These are phyloP conservation scores for Beauveria varroae DNA, from an alignment of 2,329 filamentous ascomycete species.

Conservation along the genomic window DNA sequence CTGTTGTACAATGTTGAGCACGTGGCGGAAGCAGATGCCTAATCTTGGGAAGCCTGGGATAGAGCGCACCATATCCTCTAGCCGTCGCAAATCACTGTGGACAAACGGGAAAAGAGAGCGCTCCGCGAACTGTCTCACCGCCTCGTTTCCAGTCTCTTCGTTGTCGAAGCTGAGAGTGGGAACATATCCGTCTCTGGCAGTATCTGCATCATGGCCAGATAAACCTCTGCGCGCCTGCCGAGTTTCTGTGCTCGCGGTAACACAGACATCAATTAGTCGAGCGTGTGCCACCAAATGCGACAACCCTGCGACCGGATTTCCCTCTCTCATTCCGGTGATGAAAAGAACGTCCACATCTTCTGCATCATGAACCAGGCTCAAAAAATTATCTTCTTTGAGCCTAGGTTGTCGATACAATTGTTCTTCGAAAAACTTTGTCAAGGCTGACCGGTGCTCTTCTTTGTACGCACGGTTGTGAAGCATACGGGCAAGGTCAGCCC, in stretches of 20 bases:
- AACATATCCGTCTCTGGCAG: not conserved
- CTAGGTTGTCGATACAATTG: slow-evolving; percentile 34
- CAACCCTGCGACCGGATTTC: slow-evolving; percentile 45
- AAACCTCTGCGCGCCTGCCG: not conserved
- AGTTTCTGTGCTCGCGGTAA: not conserved
- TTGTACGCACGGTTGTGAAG: slow-evolving; percentile 51
- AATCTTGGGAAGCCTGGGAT: slow-evolving; percentile 42
- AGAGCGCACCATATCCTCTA: slow-evolving; percentile 42
- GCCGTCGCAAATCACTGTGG: slow-evolving; percentile 34
- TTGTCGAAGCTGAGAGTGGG: slow-evolving; percentile 38
- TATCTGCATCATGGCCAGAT: not conserved
- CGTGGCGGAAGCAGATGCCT: slow-evolving; percentile 48
- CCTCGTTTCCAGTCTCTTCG: slow-evolving; percentile 31
- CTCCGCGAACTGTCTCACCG: slow-evolving; percentile 17
- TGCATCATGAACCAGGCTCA: slow-evolving; percentile 33
- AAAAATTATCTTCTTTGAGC: slow-evolving; percentile 31
- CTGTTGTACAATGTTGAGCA: slow-evolving; percentile 48
- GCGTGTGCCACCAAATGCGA: slow-evolving; percentile 46
- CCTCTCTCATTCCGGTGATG: slow-evolving; percentile 57
- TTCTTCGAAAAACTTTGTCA: slow-evolving; percentile 44
- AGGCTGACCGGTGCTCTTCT: slow-evolving; percentile 45
- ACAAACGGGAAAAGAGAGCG: not conserved
- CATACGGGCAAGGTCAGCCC: slow-evolving; percentile 40
- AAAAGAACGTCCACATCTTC: slow-evolving; percentile 45
- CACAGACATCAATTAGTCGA: slow-evolving; percentile 43